A percentile compares a stretch with the other conserved stretches of the same genome.
These are phyloP conservation scores for Prunus mongolica DNA, from an alignment of 306 rosid genomes.

Conservation along the genomic window DNA sequence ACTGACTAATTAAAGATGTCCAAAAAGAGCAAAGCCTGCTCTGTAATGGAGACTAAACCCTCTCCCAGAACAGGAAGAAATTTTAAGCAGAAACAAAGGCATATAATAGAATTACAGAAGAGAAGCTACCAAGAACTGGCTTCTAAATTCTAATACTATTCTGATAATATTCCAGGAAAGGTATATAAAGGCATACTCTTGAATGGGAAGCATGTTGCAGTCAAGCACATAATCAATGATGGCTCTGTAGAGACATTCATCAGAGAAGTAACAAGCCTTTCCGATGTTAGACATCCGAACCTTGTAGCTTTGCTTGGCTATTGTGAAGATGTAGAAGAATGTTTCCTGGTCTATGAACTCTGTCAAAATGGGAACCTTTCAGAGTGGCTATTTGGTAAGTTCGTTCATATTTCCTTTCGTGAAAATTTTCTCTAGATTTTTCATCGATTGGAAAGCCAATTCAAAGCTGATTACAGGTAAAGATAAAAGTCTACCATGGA, in stretches of 20 bases:
- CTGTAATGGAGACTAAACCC: background rate
- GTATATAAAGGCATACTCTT: conserved; percentile 54
- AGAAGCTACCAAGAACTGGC: background rate
- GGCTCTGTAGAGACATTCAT: conserved; percentile 52
- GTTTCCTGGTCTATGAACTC: conserved; percentile 68
- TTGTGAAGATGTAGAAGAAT: conserved; percentile 43
- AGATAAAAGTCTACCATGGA: conserved; percentile 54
- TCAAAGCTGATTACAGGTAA: conserved; percentile 32
- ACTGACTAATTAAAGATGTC: background rate
- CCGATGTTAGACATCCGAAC: conserved; percentile 55
- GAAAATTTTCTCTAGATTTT: background rate
- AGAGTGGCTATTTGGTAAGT: conserved; percentile 64
- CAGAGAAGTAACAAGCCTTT: conserved; percentile 60
- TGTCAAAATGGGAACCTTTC: conserved; percentile 65
- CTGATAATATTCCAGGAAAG: conserved; percentile 36
- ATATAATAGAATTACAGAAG: background rate
- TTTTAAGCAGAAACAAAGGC: background rate
- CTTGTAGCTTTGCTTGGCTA: conserved; percentile 50
- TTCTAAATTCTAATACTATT: background rate
- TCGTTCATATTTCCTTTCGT: background rate
- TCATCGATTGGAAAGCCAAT: background rate
- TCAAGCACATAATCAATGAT: conserved; percentile 60
- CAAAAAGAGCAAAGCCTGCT: background rate
- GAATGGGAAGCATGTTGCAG: conserved; percentile 49
- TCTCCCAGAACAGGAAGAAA: background rate